These are phyloP conservation scores for Cystoisospora suis DNA, from an alignment of 169 alveolate species.

Conservation along the genomic window DNA sequence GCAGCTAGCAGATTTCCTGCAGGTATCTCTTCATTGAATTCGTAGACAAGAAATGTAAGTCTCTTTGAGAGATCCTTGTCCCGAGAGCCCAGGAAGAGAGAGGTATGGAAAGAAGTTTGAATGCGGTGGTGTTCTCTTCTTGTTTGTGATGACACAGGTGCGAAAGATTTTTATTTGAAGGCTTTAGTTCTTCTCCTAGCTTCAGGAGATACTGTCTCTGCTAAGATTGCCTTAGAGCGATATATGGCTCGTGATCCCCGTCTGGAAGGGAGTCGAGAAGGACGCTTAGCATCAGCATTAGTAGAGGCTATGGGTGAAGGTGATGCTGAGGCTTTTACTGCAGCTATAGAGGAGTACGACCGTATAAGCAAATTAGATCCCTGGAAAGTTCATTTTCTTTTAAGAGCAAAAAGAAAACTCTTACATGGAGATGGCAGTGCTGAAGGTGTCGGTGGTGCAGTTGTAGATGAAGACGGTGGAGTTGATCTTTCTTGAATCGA, in stretches of 20 bases:
- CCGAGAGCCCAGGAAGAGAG: no score
- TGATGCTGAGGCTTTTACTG: slow-evolving; percentile 30
- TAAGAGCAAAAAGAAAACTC: slow-evolving; percentile 34
- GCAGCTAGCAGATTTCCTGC: no score
- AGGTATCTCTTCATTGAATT: no score
- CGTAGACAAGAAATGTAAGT: no score
- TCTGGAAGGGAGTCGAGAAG: slow-evolving; percentile 37
- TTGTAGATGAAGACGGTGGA: slow-evolving; percentile 26
- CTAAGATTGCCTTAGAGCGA: slow-evolving; percentile 21
- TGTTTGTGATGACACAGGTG: not conserved
- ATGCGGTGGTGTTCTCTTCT: not conserved
- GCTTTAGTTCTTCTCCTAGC: slow-evolving; percentile 30
- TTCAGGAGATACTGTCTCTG: slow-evolving; percentile 26
- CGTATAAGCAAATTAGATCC: slow-evolving; percentile 16
- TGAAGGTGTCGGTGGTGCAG: not conserved
- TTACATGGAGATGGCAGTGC: not conserved
- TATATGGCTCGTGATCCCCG: slow-evolving; percentile 37
- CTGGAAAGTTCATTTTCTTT: slow-evolving; percentile 42
- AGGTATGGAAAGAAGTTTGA: not conserved
- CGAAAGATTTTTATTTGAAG: slow-evolving; percentile 28
- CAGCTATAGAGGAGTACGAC: slow-evolving; percentile 38
- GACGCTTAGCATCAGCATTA: slow-evolving; percentile 15
- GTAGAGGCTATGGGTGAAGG: slow-evolving; percentile 43
- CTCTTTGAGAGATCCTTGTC: no score
- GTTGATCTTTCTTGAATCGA: slow-evolving; percentile 14